These are phyloP conservation scores for Kwoniella newhampshirensis DNA, from an alignment of 768 basidiomycete genomes.

Conservation along the genomic window DNA sequence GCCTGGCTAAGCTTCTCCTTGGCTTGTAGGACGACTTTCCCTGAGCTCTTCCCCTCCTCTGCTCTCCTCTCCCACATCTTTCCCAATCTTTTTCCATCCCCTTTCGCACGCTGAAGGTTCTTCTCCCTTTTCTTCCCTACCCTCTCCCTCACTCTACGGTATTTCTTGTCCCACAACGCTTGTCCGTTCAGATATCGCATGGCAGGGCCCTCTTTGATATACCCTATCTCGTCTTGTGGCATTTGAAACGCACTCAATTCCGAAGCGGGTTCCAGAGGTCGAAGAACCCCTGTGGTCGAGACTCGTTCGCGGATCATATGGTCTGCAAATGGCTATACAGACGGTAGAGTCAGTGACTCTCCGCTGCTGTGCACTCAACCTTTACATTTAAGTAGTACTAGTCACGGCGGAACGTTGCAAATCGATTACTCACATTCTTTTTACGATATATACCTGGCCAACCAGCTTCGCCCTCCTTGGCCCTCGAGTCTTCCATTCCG, in stretches of 20 bases:
- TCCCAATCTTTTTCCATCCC: slow-evolving; percentile 56
- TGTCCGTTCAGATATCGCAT: slow-evolving; percentile 68
- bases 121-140: slow-evolving; percentile 36
- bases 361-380: no score
- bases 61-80: slow-evolving; percentile 69
- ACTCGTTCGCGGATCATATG: slow-evolving; percentile 90
- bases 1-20: slow-evolving; percentile 17
- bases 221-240: slow-evolving; percentile 67
- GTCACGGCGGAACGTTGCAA: no score
- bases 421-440: slow-evolving; percentile 30
- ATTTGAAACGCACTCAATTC: slow-evolving; percentile 69
- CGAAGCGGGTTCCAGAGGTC: slow-evolving; percentile 70
- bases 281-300: slow-evolving; percentile 74
- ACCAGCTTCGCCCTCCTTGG: slow-evolving; percentile 23
- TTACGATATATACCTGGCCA: slow-evolving; percentile 37
- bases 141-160: slow-evolving; percentile 34
- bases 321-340: slow-evolving; percentile 53
- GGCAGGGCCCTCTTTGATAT: slow-evolving; percentile 69
- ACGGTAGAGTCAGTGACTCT: not conserved
- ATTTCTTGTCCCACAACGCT: slow-evolving; percentile 49
- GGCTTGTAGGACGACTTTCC: no score
- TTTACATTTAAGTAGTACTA: no score
- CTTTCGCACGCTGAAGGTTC: slow-evolving; percentile 36
- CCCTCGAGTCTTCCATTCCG: slow-evolving; percentile 21
- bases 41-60: slow-evolving; percentile 64